Base-by-base conservation (phyloP, 2,329 filamentous ascomycete species). In the Paecilomyces sp. region DNA sequence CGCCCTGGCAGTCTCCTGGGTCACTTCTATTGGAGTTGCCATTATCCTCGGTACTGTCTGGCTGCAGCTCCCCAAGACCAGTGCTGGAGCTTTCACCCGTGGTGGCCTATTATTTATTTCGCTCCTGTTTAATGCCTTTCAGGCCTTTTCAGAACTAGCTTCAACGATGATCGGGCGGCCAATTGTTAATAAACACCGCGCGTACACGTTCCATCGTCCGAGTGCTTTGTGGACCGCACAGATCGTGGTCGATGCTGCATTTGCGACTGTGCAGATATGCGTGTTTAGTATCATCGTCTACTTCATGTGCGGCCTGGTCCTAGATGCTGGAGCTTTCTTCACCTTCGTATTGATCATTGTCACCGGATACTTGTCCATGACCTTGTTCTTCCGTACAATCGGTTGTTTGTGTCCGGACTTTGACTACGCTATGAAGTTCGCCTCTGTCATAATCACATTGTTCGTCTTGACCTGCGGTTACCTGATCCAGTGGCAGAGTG, bases 221-320 rank as follows among this genome's bases (percentile, higher is more conserved):
- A 91, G 89, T 0, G 90, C 91, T 0, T 77, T 94, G 0, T 94
- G 90, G 86, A 88, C 94, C 60, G 90, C 87, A 0, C 91, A 94
- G 69, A 92, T 94, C 55, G 80, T 89, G 13, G 88, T 92, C 8
- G 91, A 95, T 65, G 82, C 88, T 56, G 82, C 86, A 0, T 93
- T 94, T 69, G 82, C 88, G 0, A 82, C 88, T 0, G 81, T 80
- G 2, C 86, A 91, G 65, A 91, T 91, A 55, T 68, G 91, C 61
- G 73, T 90, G 1, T 92, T 92, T 68, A 85, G 81, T 11, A 79
- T 92, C 57, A 90, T 91, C 31, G 85, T 92, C 3, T 92, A 92
- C 74, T 92, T 92, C 72, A 90, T 92, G 85, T 86, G 82, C 13
- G 85, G 85, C 3, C 76, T 92, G 1, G 83, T 82, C 1, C 80